A percentile compares a stretch with the other conserved stretches of the same genome.
These are phyloP conservation scores for Lachnellula willkommii DNA, from an alignment of 2,329 filamentous ascomycete genomes.

Conservation along the genomic window DNA sequence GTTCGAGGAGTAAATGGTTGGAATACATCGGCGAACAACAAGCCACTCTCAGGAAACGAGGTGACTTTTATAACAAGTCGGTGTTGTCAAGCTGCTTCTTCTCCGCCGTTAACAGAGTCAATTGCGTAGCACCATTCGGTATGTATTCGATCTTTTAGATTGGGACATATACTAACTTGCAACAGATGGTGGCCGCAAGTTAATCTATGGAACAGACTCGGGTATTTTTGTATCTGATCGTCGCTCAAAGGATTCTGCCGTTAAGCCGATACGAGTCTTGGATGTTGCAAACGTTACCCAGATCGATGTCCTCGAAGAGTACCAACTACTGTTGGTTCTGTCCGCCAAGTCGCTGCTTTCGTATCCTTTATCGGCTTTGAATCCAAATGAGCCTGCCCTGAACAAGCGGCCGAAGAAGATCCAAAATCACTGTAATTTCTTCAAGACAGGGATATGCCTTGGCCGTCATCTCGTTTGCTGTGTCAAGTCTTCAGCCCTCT, in stretches of 20 bases:
- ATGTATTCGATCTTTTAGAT: slow-evolving; percentile 33
- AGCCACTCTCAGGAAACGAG: slow-evolving; percentile 75
- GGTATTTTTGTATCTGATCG: slow-evolving; percentile 91
- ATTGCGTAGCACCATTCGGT: slow-evolving; percentile 90
- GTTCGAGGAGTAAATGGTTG: slow-evolving; percentile 91
- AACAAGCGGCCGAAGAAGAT: slow-evolving; percentile 92
- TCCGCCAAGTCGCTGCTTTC: slow-evolving; percentile 91
- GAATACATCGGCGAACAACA: slow-evolving; percentile 92
- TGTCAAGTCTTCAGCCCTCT: slow-evolving; percentile 88
- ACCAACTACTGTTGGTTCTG: slow-evolving; percentile 82
- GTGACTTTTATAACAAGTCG: slow-evolving; percentile 81
- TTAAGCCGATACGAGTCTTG: slow-evolving; percentile 73
- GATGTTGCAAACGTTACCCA: slow-evolving; percentile 87
- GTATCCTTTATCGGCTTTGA: slow-evolving; percentile 80
- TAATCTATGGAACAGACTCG: slow-evolving; percentile 90
- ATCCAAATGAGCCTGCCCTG: slow-evolving; percentile 73
- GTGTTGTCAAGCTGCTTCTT: slow-evolving; percentile 57
- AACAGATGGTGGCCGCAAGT: slow-evolving; percentile 84
- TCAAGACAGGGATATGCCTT: slow-evolving; percentile 93
- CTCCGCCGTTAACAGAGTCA: slow-evolving; percentile 70
- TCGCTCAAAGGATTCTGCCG: slow-evolving; percentile 71
- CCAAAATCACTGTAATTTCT: slow-evolving; percentile 95
- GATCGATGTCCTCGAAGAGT: slow-evolving; percentile 93
- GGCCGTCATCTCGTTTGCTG: slow-evolving; percentile 93
- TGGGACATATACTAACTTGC: slow-evolving; percentile 22